A percentile compares a stretch with the other conserved stretches of the same genome.
These are phyloP conservation scores for Jamesozyma lodderae DNA, from an alignment of 805 yeast species.

Conservation along the genomic window DNA sequence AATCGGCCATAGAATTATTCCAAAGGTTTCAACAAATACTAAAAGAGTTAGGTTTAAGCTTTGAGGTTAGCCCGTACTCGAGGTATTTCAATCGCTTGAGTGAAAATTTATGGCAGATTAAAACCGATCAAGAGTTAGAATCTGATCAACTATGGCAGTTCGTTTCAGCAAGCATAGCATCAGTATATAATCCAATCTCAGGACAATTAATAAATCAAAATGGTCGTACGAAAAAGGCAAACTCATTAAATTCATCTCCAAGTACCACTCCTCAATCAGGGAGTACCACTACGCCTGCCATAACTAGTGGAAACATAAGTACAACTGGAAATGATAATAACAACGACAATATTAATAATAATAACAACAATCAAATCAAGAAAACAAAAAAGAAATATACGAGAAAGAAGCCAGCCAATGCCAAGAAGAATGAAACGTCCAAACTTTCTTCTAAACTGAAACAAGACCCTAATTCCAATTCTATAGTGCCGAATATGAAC, in stretches of 20 bases:
- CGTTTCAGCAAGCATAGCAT: constrained; percentile 18
- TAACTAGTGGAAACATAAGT: constrained; percentile 4
- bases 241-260: constrained; percentile 15
- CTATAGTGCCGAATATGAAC: no score
- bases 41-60: constrained; percentile 27
- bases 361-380: constrained; percentile 4
- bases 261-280: constrained; percentile 16
- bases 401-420: constrained; percentile 4
- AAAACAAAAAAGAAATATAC: constrained; percentile 9
- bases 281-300: background rate
- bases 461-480: no score
- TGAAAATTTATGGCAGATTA: constrained; percentile 25
- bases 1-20: constrained; percentile 28
- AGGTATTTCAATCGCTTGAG: constrained; percentile 23
- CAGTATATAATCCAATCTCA: constrained; percentile 22
- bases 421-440: constrained; percentile 1
- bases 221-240: background rate
- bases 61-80: constrained; percentile 25
- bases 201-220: constrained; percentile 22
- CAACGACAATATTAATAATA: no score
- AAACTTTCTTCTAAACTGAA: no score
- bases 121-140: constrained; percentile 19
- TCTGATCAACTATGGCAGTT: constrained; percentile 25
- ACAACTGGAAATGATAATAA: background rate
- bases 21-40: constrained; percentile 29